A percentile compares a stretch with the other conserved stretches of the same genome.
Conservation (phyloP, 345 rosid species). For the Turnera subulata region DNA sequence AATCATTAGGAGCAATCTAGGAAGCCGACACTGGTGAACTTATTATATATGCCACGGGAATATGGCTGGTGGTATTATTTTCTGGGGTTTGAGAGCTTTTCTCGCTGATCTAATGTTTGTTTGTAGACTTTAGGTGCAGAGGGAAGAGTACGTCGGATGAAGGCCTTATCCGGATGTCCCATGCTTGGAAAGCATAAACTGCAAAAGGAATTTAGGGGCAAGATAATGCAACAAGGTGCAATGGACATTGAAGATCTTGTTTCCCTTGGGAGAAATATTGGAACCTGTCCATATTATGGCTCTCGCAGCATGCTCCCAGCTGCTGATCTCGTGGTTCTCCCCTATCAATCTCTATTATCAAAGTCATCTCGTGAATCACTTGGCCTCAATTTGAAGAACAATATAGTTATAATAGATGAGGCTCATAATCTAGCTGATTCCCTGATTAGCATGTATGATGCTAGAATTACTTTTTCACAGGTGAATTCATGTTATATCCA, state of each 20-base stretch:
- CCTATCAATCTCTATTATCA: constrained; percentile 90
- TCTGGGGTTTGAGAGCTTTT: background rate
- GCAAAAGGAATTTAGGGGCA: constrained; percentile 52
- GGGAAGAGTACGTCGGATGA: constrained; percentile 44
- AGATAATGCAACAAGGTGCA: constrained; percentile 52
- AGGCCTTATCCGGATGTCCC: constrained; percentile 73
- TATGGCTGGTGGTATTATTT: background rate
- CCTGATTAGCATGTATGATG: constrained; percentile 79
- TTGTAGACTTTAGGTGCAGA: constrained; percentile 55
- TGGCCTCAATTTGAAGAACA: constrained; percentile 71
- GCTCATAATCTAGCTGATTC: constrained; percentile 98
- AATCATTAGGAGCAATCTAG: no score
- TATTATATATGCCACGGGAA: no score
- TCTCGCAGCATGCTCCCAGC: constrained; percentile 63
- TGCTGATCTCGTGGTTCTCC: constrained; percentile 91
- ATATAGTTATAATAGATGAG: constrained; percentile 83
- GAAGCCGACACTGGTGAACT: no score
- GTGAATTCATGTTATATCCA: constrained; percentile 26
- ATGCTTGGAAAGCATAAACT: constrained; percentile 68
- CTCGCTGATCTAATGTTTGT: constrained; percentile 15
- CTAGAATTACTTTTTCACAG: constrained; percentile 66
- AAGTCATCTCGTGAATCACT: constrained; percentile 92
- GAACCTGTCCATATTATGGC: constrained; percentile 93
- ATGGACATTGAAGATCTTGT: constrained; percentile 93
- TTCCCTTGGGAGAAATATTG: constrained; percentile 56